phyloP scores from a whole-genome alignment of 176 grass and related monocot genomes.

The Saccharum officinarum region DNA sequence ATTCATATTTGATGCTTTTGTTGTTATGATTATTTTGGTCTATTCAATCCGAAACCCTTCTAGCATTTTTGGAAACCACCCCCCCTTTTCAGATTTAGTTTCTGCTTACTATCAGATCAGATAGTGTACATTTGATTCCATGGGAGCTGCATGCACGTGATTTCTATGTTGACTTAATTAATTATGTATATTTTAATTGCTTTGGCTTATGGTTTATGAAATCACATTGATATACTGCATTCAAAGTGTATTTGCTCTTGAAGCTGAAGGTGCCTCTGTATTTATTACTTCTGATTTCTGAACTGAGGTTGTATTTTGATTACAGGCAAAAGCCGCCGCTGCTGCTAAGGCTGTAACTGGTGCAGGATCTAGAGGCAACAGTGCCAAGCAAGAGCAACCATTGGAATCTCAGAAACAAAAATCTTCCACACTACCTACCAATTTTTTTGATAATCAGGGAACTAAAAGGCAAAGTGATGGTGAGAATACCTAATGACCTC shows the following conservation, averaged over 20 bases:
- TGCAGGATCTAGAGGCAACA: conserved; percentile 51
- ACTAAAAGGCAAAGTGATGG: conserved; percentile 65
- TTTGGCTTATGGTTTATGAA: background rate
- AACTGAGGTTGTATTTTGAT: conserved; percentile 14
- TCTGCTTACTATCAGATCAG: background rate
- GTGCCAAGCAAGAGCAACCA: conserved; percentile 45
- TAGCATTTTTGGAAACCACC: background rate
- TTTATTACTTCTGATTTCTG: background rate
- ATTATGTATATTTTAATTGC: background rate
- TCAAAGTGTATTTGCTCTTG: conserved; percentile 10
- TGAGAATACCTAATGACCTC: conserved; percentile 15
- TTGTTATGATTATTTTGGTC: background rate
- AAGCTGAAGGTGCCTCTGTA: background rate
- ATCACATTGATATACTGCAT: background rate
- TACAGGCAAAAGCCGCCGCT: conserved; percentile 66
- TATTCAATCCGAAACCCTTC: background rate
- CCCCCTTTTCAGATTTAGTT: background rate
- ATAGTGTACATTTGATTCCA: background rate
- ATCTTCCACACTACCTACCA: conserved; percentile 63
- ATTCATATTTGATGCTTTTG: background rate
- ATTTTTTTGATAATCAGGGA: conserved; percentile 86
- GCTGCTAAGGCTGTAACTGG: conserved; percentile 47
- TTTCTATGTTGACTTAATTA: conserved; percentile 5
- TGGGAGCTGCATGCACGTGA: background rate
- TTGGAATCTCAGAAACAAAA: conserved; percentile 61